These are phyloP conservation scores for Drechslera avenae DNA, from an alignment of 2,329 filamentous ascomycete genomes.

Conservation along the genomic window DNA sequence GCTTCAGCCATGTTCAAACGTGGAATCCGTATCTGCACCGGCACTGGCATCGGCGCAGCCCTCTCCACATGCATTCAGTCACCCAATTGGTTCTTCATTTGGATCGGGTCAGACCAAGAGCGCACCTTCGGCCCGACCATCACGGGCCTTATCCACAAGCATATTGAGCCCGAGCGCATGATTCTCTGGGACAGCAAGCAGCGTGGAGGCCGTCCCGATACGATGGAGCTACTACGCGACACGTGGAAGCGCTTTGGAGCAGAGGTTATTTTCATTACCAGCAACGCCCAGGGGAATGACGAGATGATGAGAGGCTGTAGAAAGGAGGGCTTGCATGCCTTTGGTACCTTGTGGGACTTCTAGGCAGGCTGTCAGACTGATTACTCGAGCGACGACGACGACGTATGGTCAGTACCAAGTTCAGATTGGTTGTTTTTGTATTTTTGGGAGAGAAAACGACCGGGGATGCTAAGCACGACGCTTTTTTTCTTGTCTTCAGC, in stretches of 20 bases:
- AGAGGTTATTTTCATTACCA: constrained; percentile 46
- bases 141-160: constrained; percentile 36
- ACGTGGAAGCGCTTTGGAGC: constrained; percentile 42
- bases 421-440: too few species aligned
- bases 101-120: constrained; percentile 46
- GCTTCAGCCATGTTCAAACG: constrained; percentile 46
- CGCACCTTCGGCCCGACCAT: constrained; percentile 44
- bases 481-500: too few species aligned
- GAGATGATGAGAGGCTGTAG: constrained; percentile 47
- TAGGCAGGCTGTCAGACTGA: constrained; percentile 1
- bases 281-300: constrained; percentile 44
- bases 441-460: too few species aligned
- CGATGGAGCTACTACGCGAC: constrained; percentile 40
- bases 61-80: constrained; percentile 45
- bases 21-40: constrained; percentile 45
- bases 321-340: constrained; percentile 39
- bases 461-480: too few species aligned
- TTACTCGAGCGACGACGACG: too few species aligned
- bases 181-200: constrained; percentile 47
- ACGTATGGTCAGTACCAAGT: too few species aligned
- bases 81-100: constrained; percentile 46
- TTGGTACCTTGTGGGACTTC: constrained; percentile 46
- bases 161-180: constrained; percentile 46
- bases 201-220: constrained; percentile 40
- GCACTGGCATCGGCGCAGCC: constrained; percentile 44